Base-by-base conservation (phyloP, 257 asterid genomes). In the Voacanga thouarsii region DNA sequence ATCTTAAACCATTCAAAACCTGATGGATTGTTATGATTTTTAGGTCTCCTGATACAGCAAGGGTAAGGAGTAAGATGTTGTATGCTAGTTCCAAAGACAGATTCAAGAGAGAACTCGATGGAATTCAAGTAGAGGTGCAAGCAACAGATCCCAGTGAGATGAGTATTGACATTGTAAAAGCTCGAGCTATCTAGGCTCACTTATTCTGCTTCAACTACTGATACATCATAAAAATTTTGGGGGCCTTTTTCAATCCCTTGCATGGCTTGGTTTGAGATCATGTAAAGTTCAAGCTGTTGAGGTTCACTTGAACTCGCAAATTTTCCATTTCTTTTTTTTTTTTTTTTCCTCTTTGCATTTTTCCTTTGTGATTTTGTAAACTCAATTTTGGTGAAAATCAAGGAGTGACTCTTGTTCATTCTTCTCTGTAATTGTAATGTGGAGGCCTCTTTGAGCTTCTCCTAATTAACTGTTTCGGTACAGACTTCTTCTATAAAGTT, bases 101-200 rank as follows among this genome's bases (percentile, higher is more conserved):
- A 83, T 91, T 91, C 83, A 93, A 93, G 96, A 90, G 94, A 82
- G 94, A 93, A 86, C 78, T 91, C 74, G 96, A 93, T 44, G 97
- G 97, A 37, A 91, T 90, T 73, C 98, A 91, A 80, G 90, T 90
- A 72, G 98, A 93, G 63, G 83, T 91, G 43, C 98, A 91, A 79
- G 95, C 94, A 64, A 92, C 97, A 0, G 97, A 93, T 78, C 96
- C 97, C 23, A 93, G 97, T 80, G 97, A 93, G 82, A 90, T 93
- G 98, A 93, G 97, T 84, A 72, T 90, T 12, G 96, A 93, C 91
- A 87, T 90, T 80, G 76, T 91, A 21, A 93, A 93, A 80, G 82
- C 78, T 6, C 90, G 97, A n/a, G 96, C 95, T 23, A 33, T 73
- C 81, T 90, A 77, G 3, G 44, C 45, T 33, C 21, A 1, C 45